Conservation (phyloP, 2,329 filamentous ascomycete genomes). For the Fusarium staphyleae region DNA sequence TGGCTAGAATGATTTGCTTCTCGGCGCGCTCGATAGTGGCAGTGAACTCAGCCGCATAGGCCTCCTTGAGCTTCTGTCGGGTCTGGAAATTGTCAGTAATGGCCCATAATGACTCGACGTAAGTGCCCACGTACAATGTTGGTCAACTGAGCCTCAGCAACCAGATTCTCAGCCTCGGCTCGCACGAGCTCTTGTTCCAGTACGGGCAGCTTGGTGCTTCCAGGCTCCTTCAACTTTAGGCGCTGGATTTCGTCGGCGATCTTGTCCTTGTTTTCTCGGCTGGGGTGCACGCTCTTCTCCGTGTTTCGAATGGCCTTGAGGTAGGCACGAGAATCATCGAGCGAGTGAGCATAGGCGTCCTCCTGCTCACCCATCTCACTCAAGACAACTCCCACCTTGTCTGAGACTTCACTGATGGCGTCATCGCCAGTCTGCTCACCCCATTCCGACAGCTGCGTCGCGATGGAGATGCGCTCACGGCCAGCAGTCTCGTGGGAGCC, state of each 20-base stretch:
- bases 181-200: slow-evolving; percentile 96
- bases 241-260: slow-evolving; percentile 91
- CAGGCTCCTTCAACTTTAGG: slow-evolving; percentile 90
- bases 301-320: slow-evolving; percentile 96
- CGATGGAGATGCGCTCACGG: slow-evolving; percentile 83
- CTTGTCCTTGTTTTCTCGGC: slow-evolving; percentile 84
- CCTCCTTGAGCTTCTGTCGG: slow-evolving; percentile 93
- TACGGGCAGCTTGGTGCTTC: slow-evolving; percentile 79
- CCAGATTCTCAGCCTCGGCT: slow-evolving; percentile 93
- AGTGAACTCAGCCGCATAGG: slow-evolving; percentile 86
- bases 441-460: slow-evolving; percentile 93
- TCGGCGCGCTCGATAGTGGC: slow-evolving; percentile 95
- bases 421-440: slow-evolving; percentile 91
- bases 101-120: neutral
- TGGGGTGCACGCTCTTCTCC: slow-evolving; percentile 93
- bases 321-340: slow-evolving; percentile 83
- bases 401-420: slow-evolving; percentile 84
- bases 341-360: slow-evolving; percentile 81
- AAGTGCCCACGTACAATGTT: slow-evolving; percentile 74
- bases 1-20: slow-evolving; percentile 94
- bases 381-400: slow-evolving; percentile 93
- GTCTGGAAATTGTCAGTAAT: slow-evolving; percentile 64
- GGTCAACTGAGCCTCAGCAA: slow-evolving; percentile 94
- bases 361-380: slow-evolving; percentile 95
- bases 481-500: slow-evolving; percentile 83